Conservation (phyloP, 2,329 filamentous ascomycete species). For the Coniochaeta pulveracea region DNA sequence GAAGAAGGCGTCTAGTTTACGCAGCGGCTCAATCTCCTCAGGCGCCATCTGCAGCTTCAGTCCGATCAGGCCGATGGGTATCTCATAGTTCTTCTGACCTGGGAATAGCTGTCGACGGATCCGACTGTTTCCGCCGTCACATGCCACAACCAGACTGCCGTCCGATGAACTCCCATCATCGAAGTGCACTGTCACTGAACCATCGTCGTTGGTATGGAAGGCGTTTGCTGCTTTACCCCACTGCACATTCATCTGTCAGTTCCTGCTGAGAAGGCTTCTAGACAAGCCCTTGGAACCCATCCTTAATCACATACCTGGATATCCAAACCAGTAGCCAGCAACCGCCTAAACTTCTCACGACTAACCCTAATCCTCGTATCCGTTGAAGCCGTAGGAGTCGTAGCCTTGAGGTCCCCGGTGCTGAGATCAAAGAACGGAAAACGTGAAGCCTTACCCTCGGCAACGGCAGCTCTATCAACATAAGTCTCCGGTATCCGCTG, state of each 20-base stretch:
- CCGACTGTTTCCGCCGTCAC: constrained; percentile 36
- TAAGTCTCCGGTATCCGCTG: constrained; percentile 35
- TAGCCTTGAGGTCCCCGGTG: constrained; percentile 27
- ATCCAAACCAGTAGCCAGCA: constrained; percentile 33
- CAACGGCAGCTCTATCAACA: constrained; percentile 39
- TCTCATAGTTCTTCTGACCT: constrained; percentile 20
- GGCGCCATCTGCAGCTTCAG: constrained; percentile 27
- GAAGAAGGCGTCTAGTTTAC: constrained; percentile 39
- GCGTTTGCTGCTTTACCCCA: constrained; percentile 26
- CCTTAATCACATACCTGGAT: constrained; percentile 25
- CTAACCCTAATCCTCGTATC: constrained; percentile 34
- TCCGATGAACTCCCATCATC: constrained; percentile 28
- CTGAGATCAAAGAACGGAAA: constrained; percentile 47
- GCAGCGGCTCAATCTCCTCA: constrained; percentile 28
- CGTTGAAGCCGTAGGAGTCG: constrained; percentile 31
- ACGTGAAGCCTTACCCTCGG: constrained; percentile 30
- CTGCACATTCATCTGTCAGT: constrained; percentile 12
- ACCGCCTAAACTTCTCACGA: constrained; percentile 29
- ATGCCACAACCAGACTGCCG: constrained; percentile 35
- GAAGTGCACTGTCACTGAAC: constrained; percentile 29
- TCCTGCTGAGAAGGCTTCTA: background rate
- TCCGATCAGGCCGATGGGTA: constrained; percentile 39
- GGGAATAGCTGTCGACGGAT: constrained; percentile 26
- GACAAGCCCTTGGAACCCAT: no score
- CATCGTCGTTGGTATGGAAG: constrained; percentile 19